These are phyloP conservation scores for Pseudodiploospora longispora DNA, from an alignment of 2,329 filamentous ascomycete genomes.

Conservation along the genomic window DNA sequence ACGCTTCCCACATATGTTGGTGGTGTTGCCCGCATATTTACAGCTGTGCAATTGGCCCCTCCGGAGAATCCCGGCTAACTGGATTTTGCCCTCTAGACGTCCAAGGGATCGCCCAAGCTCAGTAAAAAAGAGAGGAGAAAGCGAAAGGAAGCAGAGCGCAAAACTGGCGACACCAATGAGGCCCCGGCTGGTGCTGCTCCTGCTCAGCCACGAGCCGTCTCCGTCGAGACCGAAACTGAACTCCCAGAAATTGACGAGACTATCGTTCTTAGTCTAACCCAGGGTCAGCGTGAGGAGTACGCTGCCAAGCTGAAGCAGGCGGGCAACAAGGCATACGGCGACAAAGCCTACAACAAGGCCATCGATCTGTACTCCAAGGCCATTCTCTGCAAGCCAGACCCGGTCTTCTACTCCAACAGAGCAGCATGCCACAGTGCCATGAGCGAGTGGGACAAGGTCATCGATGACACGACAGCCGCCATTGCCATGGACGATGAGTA, in stretches of 20 bases:
- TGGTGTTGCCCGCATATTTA: neutral
- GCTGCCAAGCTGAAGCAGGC: constrained; percentile 88
- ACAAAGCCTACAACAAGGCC: constrained; percentile 86
- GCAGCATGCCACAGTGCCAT: constrained; percentile 95
- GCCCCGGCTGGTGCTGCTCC: constrained; percentile 17
- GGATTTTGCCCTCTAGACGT: constrained; percentile 28
- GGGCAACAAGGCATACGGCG: constrained; percentile 92
- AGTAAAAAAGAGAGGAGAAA: constrained; percentile 87
- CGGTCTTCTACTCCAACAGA: constrained; percentile 98
- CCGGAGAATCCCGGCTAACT: neutral
- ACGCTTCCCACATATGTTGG: neutral
- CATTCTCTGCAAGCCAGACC: constrained; percentile 93
- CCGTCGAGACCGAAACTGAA: constrained; percentile 54
- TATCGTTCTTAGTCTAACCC: constrained; percentile 42
- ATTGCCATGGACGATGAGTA: constrained; percentile 92
- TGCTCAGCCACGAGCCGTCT: constrained; percentile 40
- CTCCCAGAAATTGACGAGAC: constrained; percentile 59
- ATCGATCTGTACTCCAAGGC: constrained; percentile 95
- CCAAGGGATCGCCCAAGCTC: constrained; percentile 55
- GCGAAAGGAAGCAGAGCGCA: constrained; percentile 69
- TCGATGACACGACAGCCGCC: constrained; percentile 93
- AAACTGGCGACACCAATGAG: constrained; percentile 39
- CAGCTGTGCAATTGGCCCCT: too few relatives aligned
- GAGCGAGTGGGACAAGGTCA: constrained; percentile 88
- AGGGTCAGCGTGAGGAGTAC: constrained; percentile 73